Conservation (phyloP, 2,329 filamentous ascomycete genomes). For the Fusarium staphyleae region DNA sequence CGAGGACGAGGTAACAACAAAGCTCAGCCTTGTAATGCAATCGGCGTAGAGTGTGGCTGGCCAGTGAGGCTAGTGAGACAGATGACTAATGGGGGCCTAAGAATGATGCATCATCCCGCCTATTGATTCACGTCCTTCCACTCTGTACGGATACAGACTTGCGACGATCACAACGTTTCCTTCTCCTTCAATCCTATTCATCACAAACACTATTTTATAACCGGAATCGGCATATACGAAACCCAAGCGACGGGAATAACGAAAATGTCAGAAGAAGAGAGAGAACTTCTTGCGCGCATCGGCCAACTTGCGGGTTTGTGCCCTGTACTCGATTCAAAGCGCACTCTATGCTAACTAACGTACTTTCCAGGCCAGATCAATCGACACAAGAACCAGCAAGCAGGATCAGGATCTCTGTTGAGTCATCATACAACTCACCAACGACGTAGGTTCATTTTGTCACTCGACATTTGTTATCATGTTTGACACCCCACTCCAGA, state of each 20-base stretch:
- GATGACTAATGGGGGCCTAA: slow-evolving; percentile 36
- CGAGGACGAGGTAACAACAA: slow-evolving; percentile 8
- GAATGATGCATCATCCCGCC: slow-evolving; percentile 30
- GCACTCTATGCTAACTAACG: slow-evolving; percentile 37
- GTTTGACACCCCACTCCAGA: slow-evolving; percentile 36
- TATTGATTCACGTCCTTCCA: neutral
- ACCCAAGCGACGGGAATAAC: neutral
- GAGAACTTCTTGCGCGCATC: slow-evolving; percentile 62
- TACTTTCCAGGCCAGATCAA: slow-evolving; percentile 75
- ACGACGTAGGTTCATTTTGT: slow-evolving; percentile 46
- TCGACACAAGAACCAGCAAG: slow-evolving; percentile 73
- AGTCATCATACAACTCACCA: slow-evolving; percentile 42
- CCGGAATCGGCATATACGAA: neutral
- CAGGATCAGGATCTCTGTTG: slow-evolving; percentile 47
- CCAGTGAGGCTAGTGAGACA: slow-evolving; percentile 25
- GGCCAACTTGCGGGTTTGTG: slow-evolving; percentile 57
- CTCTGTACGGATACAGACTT: slow-evolving; percentile 11
- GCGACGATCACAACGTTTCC: slow-evolving; percentile 5
- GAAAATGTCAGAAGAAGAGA: slow-evolving; percentile 58
- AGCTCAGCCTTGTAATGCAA: slow-evolving; percentile 35
- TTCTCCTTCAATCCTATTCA: slow-evolving; percentile 6
- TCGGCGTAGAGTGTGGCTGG: neutral
- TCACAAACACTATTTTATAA: neutral
- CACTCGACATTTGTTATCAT: neutral
- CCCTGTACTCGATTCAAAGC: slow-evolving; percentile 13